Percentiles rank a stretch among this genome's conserved stretches.
Evolutionary conservation across 2,329 filamentous ascomycete species (phyloP).

Genomic region (Beauveria varroae): DNA sequence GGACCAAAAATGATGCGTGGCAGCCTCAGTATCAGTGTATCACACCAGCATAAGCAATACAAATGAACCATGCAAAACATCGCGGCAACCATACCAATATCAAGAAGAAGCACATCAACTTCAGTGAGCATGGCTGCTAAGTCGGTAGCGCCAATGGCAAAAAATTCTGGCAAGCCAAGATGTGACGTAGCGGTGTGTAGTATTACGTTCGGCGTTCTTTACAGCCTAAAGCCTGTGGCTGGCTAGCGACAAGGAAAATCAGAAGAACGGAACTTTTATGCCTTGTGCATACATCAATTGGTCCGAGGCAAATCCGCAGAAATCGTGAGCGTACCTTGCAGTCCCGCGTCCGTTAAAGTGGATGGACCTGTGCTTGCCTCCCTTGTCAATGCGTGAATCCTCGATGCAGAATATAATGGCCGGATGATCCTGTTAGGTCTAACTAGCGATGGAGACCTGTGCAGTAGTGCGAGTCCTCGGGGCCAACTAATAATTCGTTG

Average conservation of each 20-base stretch:
- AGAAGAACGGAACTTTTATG: neutral
- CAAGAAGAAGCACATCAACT: conserved; percentile 27
- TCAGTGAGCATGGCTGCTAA: conserved; percentile 20
- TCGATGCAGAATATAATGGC: neutral
- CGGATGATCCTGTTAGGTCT: neutral
- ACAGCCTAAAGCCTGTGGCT: neutral
- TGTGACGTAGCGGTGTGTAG: conserved; percentile 7
- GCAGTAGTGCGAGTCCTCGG: conserved; percentile 2
- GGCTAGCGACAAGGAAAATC: neutral
- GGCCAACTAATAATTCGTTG: neutral
- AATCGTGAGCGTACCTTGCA: conserved; percentile 10
- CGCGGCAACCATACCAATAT: conserved; percentile 26
- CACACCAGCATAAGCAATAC: neutral
- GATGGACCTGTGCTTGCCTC: neutral
- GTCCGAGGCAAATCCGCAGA: neutral
- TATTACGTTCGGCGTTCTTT: neutral
- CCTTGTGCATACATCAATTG: neutral
- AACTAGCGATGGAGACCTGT: neutral
- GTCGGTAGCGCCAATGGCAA: conserved; percentile 1
- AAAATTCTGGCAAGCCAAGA: neutral
- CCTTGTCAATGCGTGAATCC: conserved; percentile 1
- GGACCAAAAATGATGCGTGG: neutral
- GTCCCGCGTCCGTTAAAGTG: conserved; percentile 1
- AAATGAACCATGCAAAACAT: neutral
- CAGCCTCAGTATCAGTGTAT: neutral